Evolutionary conservation across 345 rosid species (phyloP), one percentile per base, ranked within the genome.

Genomic region (Microcos paniculata): DNA sequence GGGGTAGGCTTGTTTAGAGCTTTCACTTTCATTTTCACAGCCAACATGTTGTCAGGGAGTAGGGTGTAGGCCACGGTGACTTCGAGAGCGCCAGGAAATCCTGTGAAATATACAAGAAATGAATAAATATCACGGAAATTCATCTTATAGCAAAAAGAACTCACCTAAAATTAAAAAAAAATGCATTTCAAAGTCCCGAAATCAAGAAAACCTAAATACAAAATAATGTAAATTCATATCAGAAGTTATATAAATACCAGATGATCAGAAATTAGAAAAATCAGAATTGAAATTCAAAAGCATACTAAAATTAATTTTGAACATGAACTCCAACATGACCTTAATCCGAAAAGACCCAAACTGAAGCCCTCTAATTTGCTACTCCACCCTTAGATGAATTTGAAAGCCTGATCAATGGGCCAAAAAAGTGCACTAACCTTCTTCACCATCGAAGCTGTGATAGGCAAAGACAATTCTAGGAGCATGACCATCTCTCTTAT

Each of bases 1-100:
- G 98, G 97, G 14, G 98, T 96, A 18, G 94, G 83, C 85, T 87
- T 91, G 80, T 85, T 85, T 33, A 85, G 73, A 26, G 97, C 89
- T 74, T 83, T 89, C 64, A 89, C 99, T 73, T 86, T 87, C 99
- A 96, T 93, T 65, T 42, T 80, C 49, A 96, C 87, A 56, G 82
- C 75, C 77, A 93, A 24, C 49, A 70, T 66, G 77, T 83, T 81
- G 16, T 85, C 67, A 28, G 79, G 80, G 26, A 57, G 45, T 62
- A 93, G 83, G 26, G 63, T 83, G 78, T 91, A 93, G 18, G 77
- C 51, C 59, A 90, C 91, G 0, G 74, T 77, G 9, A 83, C 92
- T 15, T 11, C 51, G 4, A 95, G 80, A 61, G 81, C 86, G 1
- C 99, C 98, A 0, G 99, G 98, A 77, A 95, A 95, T 77, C 98